phyloP scores from a whole-genome alignment of 768 basidiomycete genomes.

The Tylopilus intermedius region DNA sequence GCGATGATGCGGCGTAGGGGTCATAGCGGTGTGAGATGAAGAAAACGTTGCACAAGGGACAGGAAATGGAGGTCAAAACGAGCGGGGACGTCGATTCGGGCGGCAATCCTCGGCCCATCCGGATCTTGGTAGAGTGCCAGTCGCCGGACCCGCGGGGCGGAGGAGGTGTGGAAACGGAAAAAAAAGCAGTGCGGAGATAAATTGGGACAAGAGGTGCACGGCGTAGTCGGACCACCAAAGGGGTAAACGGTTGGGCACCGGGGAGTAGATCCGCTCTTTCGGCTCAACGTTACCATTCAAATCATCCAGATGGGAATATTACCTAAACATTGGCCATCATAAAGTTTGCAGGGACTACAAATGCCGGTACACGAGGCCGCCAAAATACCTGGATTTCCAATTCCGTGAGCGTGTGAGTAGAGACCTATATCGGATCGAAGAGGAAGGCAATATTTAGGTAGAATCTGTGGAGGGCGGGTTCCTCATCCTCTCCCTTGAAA shows the following conservation, averaged over 20 bases:
- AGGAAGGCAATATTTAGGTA: constrained; percentile 30
- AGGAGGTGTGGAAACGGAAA: constrained; percentile 5
- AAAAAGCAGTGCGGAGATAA: constrained; percentile 20
- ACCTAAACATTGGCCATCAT: constrained; percentile 24
- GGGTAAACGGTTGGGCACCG: constrained; percentile 26
- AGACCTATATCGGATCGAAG: constrained; percentile 10
- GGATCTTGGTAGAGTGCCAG: constrained; percentile 22
- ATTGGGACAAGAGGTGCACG: constrained; percentile 15
- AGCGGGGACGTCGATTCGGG: constrained; percentile 9
- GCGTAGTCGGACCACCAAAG: constrained; percentile 18
- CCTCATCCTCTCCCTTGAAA: constrained; percentile 26
- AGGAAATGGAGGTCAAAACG: constrained; percentile 9
- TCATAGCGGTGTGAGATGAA: constrained; percentile 29
- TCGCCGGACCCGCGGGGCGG: constrained; percentile 27
- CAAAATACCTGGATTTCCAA: constrained; percentile 21
- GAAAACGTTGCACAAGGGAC: constrained; percentile 29
- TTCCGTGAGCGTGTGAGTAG: constrained; percentile 1
- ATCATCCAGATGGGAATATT: constrained; percentile 24
- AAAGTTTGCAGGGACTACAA: constrained; percentile 28
- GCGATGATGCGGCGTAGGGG: constrained; percentile 21
- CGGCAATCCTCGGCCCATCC: constrained; percentile 23
- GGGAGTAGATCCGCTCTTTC: constrained; percentile 14
- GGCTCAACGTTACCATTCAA: constrained; percentile 1
- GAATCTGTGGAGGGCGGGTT: constrained; percentile 17
- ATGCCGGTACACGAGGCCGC: constrained; percentile 32